Evolutionary conservation across 73 alveolate genomes (phyloP), one percentile per base, ranked within the genome.

Genomic region (Stentor coeruleus): DNA sequence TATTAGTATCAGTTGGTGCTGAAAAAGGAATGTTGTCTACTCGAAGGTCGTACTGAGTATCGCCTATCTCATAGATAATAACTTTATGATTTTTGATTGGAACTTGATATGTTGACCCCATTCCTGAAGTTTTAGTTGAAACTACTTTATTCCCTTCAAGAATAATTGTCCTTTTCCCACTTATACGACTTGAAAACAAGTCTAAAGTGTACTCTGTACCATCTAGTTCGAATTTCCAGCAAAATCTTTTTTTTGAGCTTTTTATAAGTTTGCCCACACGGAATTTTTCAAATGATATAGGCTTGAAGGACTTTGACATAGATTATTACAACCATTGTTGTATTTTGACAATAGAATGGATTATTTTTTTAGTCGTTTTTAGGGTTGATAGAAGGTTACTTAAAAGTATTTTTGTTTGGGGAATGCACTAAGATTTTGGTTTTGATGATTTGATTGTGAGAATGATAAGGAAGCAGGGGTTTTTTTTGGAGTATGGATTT

Each of bases 181-280:
- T 20, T 20, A 66, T 66, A 1, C 79, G n/a, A 31, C 79, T 66
- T 37, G 37, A 20, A 2, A 66, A 66, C n/a, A 93, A 66, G 85
- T 91, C 98, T 59, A 93, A 84, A 3, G 87, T 76, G 60, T 93
- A 94, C 40, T 88, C 89, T 73, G 91, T 92, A 58, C 90, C 95
- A 81, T 93, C 96, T 3, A 93, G 82, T 38, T 86, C 81, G 86
- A 93, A 88, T 36, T 88, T 81, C 98, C 98, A 93, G 36, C 84
- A 74, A 77, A 85, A 93, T 74, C 86, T 82, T 85, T 93, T 91
- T 84, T 93, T 93, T 3, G 98, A 85, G 39, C 39, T 20, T 40
- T 75, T 75, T 35, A 37, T 20, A 35, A 14, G 35, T 33, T 75
- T 75, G 1, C 83, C 83, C 14, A 75, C 81, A 33, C 39, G 14